Evolutionary conservation across 371 early-diverging fungal species (phyloP).

Genomic region (Mortierella polycephala): DNA sequence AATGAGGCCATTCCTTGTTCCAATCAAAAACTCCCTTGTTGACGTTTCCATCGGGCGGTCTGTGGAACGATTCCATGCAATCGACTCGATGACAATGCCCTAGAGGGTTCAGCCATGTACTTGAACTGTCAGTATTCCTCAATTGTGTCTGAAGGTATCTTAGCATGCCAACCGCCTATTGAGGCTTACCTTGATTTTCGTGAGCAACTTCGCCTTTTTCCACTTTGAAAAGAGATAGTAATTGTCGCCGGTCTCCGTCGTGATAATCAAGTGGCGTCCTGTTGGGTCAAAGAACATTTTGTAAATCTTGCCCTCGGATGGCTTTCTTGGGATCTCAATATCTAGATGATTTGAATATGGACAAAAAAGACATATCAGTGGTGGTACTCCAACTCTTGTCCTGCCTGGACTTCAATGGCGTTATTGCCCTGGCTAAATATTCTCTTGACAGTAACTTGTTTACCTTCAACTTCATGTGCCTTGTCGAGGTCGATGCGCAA

Average conservation of each 20-base stretch:
- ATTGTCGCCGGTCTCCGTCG: conserved; percentile 88
- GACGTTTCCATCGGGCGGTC: conserved; percentile 60
- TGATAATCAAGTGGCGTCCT: conserved; percentile 86
- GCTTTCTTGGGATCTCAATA: conserved; percentile 77
- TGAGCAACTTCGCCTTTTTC: conserved; percentile 76
- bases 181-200: conserved; percentile 68
- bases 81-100: conserved; percentile 83
- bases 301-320: conserved; percentile 70
- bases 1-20: conserved; percentile 83
- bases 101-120: conserved; percentile 21
- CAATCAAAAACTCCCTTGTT: conserved; percentile 85
- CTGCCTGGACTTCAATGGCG: not conserved
- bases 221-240: conserved; percentile 85
- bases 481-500: conserved; percentile 83
- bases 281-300: conserved; percentile 87
- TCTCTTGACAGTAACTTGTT: not conserved
- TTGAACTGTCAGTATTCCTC: not conserved
- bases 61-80: conserved; percentile 90
- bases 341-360: conserved; percentile 58
- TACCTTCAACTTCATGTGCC: conserved; percentile 75
- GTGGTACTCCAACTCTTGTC: too few relatives aligned
- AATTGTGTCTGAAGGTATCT: not conserved
- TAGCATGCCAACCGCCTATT: not conserved
- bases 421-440: not conserved
- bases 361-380: conserved; percentile 1